These are phyloP conservation scores for Vitellaria paradoxa DNA, from an alignment of 179 eudicot genomes.

Conservation along the genomic window DNA sequence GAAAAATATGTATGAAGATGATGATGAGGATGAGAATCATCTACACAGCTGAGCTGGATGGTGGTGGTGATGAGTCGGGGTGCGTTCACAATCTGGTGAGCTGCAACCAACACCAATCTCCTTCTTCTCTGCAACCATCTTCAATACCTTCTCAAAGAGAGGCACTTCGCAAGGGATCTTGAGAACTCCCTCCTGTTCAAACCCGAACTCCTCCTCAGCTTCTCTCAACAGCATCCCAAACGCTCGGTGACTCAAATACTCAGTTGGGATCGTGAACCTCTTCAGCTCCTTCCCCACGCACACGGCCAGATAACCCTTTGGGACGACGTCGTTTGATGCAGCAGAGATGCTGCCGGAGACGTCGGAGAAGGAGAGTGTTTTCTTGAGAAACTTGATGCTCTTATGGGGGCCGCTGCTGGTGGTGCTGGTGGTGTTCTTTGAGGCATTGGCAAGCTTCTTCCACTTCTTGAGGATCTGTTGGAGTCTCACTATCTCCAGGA, in stretches of 20 bases:
- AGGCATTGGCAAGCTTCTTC: slow-evolving; percentile 51
- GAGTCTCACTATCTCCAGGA: slow-evolving; percentile 56
- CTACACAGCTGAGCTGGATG: slow-evolving; percentile 21
- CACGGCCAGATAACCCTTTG: slow-evolving; percentile 53
- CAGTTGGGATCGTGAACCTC: slow-evolving; percentile 54
- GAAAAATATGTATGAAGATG: background rate
- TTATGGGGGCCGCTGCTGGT: slow-evolving; percentile 21
- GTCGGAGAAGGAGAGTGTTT: slow-evolving; percentile 61
- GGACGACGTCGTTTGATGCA: slow-evolving; percentile 25
- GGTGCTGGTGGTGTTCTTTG: slow-evolving; percentile 19
- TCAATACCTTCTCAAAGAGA: slow-evolving; percentile 47
- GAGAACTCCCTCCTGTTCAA: slow-evolving; percentile 62
- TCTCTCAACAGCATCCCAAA: slow-evolving; percentile 50
- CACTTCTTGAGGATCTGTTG: slow-evolving; percentile 59
- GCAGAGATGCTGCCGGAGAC: slow-evolving; percentile 25
- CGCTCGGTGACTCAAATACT: slow-evolving; percentile 53
- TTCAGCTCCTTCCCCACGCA: slow-evolving; percentile 62
- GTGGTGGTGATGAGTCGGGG: slow-evolving; percentile 10
- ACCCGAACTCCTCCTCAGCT: slow-evolving; percentile 73
- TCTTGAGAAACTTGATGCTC: slow-evolving; percentile 58
- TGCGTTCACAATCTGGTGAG: slow-evolving; percentile 23
- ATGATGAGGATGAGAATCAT: background rate
- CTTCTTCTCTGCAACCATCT: slow-evolving; percentile 42
- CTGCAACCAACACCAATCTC: slow-evolving; percentile 14
- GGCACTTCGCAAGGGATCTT: slow-evolving; percentile 56